Conservation (phyloP, 2,329 filamentous ascomycete genomes). For the Chaetomium sp. region DNA sequence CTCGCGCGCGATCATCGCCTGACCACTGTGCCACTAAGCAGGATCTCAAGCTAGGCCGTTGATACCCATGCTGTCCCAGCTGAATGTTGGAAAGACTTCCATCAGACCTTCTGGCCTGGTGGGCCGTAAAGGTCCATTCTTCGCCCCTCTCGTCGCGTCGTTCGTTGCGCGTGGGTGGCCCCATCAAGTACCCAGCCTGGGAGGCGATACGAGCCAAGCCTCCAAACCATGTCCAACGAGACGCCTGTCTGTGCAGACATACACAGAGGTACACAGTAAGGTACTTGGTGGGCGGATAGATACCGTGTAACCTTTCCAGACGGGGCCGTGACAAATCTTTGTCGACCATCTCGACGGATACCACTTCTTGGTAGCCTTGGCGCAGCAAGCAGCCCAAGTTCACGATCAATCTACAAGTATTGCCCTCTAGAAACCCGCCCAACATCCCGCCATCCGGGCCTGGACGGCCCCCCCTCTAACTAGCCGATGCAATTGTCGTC, state of each 20-base stretch:
- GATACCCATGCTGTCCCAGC: background rate
- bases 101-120: background rate
- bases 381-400: background rate
- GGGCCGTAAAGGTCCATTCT: background rate
- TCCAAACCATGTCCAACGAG: background rate
- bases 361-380: background rate
- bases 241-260: too few relatives aligned
- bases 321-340: background rate
- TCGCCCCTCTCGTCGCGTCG: background rate
- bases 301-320: background rate
- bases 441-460: background rate
- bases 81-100: background rate
- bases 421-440: background rate
- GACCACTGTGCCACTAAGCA: background rate
- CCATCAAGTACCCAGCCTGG: background rate
- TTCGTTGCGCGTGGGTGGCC: background rate
- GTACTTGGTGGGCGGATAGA: background rate
- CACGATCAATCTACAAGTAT: background rate
- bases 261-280: too few relatives aligned
- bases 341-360: background rate
- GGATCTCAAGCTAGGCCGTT: background rate
- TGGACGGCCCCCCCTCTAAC: background rate
- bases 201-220: slow-evolving; percentile 1
- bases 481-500: background rate
- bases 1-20: slow-evolving; percentile 1